phyloP scores from a whole-genome alignment of 2,329 filamentous ascomycete genomes.

The Microdochium bolleyi region DNA sequence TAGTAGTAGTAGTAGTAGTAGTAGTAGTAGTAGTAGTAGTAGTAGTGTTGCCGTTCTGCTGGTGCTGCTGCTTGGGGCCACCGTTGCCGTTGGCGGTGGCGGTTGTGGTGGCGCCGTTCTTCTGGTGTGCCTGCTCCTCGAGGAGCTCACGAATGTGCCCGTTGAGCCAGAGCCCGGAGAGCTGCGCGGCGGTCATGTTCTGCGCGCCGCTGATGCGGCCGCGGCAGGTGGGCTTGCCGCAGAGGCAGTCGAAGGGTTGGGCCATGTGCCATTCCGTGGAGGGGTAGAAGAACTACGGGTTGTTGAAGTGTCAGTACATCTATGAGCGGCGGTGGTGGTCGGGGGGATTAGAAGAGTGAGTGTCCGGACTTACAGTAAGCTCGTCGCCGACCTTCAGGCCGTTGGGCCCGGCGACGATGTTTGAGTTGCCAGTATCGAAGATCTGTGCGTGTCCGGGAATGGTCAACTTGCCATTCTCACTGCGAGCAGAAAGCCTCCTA shows the following conservation, averaged over 20 bases:
- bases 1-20: background rate
- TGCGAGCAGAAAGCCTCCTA: too few species aligned
- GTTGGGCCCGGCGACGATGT: constrained; percentile 48
- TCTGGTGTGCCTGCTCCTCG: constrained; percentile 25
- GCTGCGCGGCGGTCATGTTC: constrained; percentile 44
- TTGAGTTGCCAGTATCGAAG: constrained; percentile 50
- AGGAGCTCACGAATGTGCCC: constrained; percentile 50
- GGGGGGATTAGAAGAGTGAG: background rate
- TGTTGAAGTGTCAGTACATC: background rate
- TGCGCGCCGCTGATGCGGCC: constrained; percentile 56
- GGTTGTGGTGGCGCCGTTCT: constrained; percentile 9
- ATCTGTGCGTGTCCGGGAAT: constrained; percentile 29
- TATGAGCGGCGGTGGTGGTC: background rate
- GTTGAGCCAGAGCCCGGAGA: constrained; percentile 55
- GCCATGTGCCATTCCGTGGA: constrained; percentile 70
- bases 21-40: background rate
- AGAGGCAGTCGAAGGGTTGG: constrained; percentile 62
- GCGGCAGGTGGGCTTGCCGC: constrained; percentile 46
- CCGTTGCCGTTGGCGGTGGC: constrained; percentile 10
- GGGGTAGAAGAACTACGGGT: constrained; percentile 64
- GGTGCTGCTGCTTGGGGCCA: background rate
- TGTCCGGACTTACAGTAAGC: constrained; percentile 35
- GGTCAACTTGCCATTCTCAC: too few species aligned
- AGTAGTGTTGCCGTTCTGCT: too few species aligned
- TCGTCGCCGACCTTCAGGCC: constrained; percentile 49